Evolutionary conservation across 129 eudicot genomes (phyloP), one percentile per base, ranked within the genome.

Genomic region (Flaveria ramosissima): DNA sequence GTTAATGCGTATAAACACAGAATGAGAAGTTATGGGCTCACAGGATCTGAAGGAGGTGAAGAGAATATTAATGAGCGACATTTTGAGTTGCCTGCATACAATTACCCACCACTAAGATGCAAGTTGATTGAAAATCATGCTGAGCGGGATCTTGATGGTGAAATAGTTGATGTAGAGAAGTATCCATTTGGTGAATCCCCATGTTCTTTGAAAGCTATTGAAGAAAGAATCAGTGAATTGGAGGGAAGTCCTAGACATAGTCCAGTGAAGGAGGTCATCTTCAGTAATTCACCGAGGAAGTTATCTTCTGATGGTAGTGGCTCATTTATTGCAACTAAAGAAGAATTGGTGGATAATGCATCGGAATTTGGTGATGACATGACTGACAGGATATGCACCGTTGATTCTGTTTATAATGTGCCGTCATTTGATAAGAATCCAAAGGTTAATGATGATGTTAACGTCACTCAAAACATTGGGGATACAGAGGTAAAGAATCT

Each of bases 1-100:
- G 86, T 93, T 36, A 91, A 88, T 23, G 88, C 92, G 0, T 93
- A 90, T 83, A 93, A 90, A 69, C 92, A 87, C 77, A 83, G 91
- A 84, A 84, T 93, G 96, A 63, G 87, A 90, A 93, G 98, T 82
- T 94, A 76, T 75, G 98, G 97, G 43, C 84, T 94, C 60, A 82
- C 93, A 0, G 98, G 89, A 79, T 73, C 83, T 6, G 98, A 91
- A 82, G 93, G 79, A 27, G 98, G 87, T 12, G 97, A 93, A 20
- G 72, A 78, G 68, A 80, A 32, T 10, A 71, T 80, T 27, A 82
- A 86, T 81, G 90, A 82, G 15, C 77, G 14, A 26, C 90, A 60
- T n/a, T 59, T 30, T 57, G 98, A 87, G n/a, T 68, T 85, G 67
- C 90, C 95, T 59, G 21, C 76, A 3, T 83, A 82, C 67, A 81